Base-by-base conservation (phyloP, 768 basidiomycete species). In the Tylopilus vinaceipallidus region DNA sequence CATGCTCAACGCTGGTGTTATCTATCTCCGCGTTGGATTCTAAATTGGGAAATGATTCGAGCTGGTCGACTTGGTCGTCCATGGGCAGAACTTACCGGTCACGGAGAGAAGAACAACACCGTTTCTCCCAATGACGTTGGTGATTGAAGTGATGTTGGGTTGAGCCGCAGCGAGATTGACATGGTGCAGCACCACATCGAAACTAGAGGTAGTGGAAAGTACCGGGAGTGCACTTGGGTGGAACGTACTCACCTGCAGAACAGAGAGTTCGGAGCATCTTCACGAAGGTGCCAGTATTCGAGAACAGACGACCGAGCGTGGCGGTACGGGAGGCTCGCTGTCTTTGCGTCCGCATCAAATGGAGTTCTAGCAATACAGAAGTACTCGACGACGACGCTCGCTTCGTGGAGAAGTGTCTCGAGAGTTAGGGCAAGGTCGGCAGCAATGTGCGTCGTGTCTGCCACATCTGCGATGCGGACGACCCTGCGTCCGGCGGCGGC, bases 301-400 rank as follows among this genome's bases (percentile, higher is more conserved):
- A 62, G 49, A 29, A 55, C 54, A n/a, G 60, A 30, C 5, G 59
- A 60, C 44, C 46, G 48, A 11, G 59, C 30, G 2, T 54, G 45
- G 6, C 49, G 19, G 24, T 60, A 56, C 16, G 26, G 49, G 12
- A 67, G 26, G 0, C 33, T 14, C 19, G 35, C 22, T 0, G 56
- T 62, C 54, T 67, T 66, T 1, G 46, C 42, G 23, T 66, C 65
- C 16, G 65, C 65, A 24, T 60, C 53, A 27, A 48, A 47, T 8
- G 60, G 12, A 14, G 50, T 51, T 14, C 34, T 29, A 32, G 66
- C 55, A 36, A 60, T 53, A 16, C 59, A 60, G 10, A 47, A 40
- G 17, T 60, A 60, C 13, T 60, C 59, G 13, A 57, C 45, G 6
- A 60, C 42, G 3, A 67, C 23, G 1, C 54, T 49, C 14, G 35